These are phyloP conservation scores for Castanea mollissima DNA, from an alignment of 306 rosid species.

Conservation along the genomic window DNA sequence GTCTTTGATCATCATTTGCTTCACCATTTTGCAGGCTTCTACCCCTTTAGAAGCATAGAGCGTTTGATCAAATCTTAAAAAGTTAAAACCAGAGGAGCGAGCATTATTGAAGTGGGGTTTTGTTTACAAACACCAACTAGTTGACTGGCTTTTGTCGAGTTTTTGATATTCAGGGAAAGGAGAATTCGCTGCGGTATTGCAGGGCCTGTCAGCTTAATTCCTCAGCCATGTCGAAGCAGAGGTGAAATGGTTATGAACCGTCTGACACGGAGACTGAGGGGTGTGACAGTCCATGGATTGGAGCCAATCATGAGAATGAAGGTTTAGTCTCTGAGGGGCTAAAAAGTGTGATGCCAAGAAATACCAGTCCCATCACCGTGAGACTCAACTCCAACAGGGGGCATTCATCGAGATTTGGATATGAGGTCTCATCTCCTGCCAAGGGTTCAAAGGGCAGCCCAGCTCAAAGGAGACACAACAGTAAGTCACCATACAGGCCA, in stretches of 20 bases:
- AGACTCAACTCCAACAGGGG: constrained; percentile 35
- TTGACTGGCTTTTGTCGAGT: not conserved
- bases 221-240: constrained; percentile 40
- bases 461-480: constrained; percentile 41
- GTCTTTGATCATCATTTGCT: not conserved
- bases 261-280: constrained; percentile 84
- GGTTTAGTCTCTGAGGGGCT: constrained; percentile 26
- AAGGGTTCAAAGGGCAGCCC: constrained; percentile 8
- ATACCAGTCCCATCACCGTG: constrained; percentile 24
- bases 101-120: not conserved
- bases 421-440: constrained; percentile 28
- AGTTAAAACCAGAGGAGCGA: not conserved
- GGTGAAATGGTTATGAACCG: constrained; percentile 84
- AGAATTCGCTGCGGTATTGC: constrained; percentile 23
- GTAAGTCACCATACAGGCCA: constrained; percentile 65
- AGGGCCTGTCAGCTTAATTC: constrained; percentile 26
- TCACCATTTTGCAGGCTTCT: constrained; percentile 5
- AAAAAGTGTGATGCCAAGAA: constrained; percentile 18
- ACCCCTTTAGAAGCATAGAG: not conserved
- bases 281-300: constrained; percentile 55
- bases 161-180: constrained; percentile 28
- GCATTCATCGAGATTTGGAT: constrained; percentile 40
- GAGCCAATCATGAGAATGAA: constrained; percentile 28
- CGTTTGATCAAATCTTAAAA: not conserved
- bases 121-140: not conserved